Conservation (phyloP, 257 asterid genomes). For the Hygrophila difformis region DNA sequence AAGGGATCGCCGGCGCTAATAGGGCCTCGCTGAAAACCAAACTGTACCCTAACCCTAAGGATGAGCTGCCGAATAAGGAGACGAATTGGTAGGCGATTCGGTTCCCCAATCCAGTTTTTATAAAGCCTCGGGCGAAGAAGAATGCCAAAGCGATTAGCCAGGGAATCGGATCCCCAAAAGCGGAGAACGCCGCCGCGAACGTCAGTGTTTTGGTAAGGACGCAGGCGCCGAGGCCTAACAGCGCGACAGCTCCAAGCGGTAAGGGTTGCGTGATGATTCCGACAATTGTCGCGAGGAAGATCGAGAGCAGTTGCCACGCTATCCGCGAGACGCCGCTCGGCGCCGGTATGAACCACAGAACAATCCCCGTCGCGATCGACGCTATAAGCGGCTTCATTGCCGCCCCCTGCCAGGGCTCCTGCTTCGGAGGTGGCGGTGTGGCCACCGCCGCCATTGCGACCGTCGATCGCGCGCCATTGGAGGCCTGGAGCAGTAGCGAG, state of each 20-base stretch:
- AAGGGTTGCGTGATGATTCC: conserved; percentile 90
- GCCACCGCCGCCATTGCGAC: conserved; percentile 26
- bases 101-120: conserved; percentile 87
- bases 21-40: conserved; percentile 94
- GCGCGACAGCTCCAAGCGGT: conserved; percentile 91
- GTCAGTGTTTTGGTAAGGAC: conserved; percentile 80
- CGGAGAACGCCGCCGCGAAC: conserved; percentile 87
- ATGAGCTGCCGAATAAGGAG: conserved; percentile 72
- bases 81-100: conserved; percentile 92
- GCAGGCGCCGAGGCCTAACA: conserved; percentile 82
- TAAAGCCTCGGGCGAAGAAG: conserved; percentile 91
- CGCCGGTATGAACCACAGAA: conserved; percentile 73
- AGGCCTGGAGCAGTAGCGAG: conserved; percentile 12
- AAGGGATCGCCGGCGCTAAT: conserved; percentile 92
- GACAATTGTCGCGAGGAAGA: conserved; percentile 82
- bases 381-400: conserved; percentile 67
- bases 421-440: conserved; percentile 26
- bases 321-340: conserved; percentile 68
- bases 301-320: conserved; percentile 85
- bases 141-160: conserved; percentile 93
- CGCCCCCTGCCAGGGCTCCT: conserved; percentile 77
- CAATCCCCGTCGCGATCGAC: conserved; percentile 64
- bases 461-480: conserved; percentile 14
- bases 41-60: conserved; percentile 85
- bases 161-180: conserved; percentile 94